phyloP scores from a whole-genome alignment of 768 basidiomycete genomes.

The Russula virescens region DNA sequence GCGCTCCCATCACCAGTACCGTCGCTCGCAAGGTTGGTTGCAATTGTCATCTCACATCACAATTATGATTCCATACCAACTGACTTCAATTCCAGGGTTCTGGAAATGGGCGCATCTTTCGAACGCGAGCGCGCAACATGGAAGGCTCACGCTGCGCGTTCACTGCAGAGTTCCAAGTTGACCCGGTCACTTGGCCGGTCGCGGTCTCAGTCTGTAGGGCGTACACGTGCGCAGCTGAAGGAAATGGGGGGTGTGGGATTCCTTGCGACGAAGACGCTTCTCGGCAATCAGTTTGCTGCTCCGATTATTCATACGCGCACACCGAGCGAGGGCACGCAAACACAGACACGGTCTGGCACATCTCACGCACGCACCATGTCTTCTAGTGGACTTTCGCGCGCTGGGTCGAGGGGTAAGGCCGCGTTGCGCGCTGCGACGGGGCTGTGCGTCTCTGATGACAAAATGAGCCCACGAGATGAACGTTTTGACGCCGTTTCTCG shows the following conservation, averaged over 20 bases:
- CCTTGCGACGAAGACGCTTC: slow-evolving; percentile 58
- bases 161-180: slow-evolving; percentile 55
- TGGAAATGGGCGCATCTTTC: slow-evolving; percentile 57
- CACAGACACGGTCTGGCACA: slow-evolving; percentile 30
- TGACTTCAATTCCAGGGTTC: slow-evolving; percentile 41
- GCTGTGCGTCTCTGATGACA: slow-evolving; percentile 27
- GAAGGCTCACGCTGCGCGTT: slow-evolving; percentile 56
- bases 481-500: slow-evolving; percentile 21
- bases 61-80: background rate
- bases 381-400: slow-evolving; percentile 31
- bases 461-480: slow-evolving; percentile 12
- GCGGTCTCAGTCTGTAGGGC: slow-evolving; percentile 52
- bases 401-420: slow-evolving; percentile 36
- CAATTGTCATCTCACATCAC: background rate
- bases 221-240: slow-evolving; percentile 27
- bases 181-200: slow-evolving; percentile 58
- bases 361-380: slow-evolving; percentile 30
- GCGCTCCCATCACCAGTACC: slow-evolving; percentile 53
- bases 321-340: slow-evolving; percentile 28
- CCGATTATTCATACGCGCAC: slow-evolving; percentile 36
- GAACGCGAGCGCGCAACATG: slow-evolving; percentile 61
- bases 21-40: slow-evolving; percentile 44
- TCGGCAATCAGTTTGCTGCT: slow-evolving; percentile 57
- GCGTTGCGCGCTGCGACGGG: slow-evolving; percentile 33
- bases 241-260: slow-evolving; percentile 43